Conservation (phyloP, 2,329 filamentous ascomycete genomes). For the Monilinia vaccinii-corymbosi region DNA sequence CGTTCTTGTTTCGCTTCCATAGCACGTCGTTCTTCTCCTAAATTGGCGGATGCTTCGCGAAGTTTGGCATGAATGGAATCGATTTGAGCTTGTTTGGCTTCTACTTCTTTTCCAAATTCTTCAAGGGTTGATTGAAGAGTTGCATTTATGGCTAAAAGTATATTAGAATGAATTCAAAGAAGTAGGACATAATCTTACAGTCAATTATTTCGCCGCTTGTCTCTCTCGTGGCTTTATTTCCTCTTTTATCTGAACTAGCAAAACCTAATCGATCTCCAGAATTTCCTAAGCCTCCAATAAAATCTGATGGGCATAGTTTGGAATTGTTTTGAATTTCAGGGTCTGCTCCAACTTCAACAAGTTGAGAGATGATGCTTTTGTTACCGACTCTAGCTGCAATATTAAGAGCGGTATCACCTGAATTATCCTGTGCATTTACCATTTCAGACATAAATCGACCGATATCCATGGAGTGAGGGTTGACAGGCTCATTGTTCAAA, state of each 20-base stretch:
- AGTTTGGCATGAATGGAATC: conserved; percentile 75
- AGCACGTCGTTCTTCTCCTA: conserved; percentile 66
- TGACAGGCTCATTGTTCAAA: conserved; percentile 21
- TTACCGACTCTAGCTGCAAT: conserved; percentile 90
- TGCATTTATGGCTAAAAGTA: conserved; percentile 62
- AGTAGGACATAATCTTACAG: conserved; percentile 46
- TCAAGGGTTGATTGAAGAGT: conserved; percentile 71
- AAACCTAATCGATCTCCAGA: conserved; percentile 38
- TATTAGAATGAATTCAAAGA: not conserved
- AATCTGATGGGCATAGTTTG: conserved; percentile 82
- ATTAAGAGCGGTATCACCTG: conserved; percentile 90
- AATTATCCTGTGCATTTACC: conserved; percentile 89
- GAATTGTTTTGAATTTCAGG: conserved; percentile 86
- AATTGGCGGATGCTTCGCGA: conserved; percentile 67
- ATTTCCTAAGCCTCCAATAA: conserved; percentile 64
- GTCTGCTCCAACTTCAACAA: conserved; percentile 90
- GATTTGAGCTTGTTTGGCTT: conserved; percentile 73
- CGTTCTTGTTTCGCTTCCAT: conserved; percentile 63
- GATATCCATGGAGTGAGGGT: conserved; percentile 54
- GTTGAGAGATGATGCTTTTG: conserved; percentile 88
- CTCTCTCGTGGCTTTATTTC: conserved; percentile 52
- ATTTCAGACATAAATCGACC: conserved; percentile 95
- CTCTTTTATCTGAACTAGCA: conserved; percentile 36
- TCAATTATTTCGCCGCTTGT: conserved; percentile 72
- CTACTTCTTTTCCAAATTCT: conserved; percentile 72